phyloP scores from a whole-genome alignment of 768 basidiomycete genomes.

The Trametes cinnabarina region DNA sequence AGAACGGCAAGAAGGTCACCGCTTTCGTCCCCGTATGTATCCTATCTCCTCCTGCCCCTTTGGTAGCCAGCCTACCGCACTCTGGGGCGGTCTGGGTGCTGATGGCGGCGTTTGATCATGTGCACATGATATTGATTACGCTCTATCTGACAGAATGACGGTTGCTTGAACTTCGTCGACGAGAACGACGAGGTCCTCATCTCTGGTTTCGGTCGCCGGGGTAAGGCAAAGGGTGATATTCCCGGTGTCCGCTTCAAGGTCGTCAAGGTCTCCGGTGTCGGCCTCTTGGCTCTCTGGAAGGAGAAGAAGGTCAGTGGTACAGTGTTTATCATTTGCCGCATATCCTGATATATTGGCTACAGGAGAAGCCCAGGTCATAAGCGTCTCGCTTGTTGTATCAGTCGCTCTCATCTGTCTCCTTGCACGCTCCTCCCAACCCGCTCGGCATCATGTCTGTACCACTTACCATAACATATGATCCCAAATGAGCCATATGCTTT shows the following conservation, averaged over 20 bases:
- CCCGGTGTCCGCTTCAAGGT: slow-evolving; percentile 99
- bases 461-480: slow-evolving; percentile 19
- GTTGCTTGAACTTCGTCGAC: slow-evolving; percentile 97
- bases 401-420: slow-evolving; percentile 10
- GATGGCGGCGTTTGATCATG: neutral
- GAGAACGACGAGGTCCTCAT: slow-evolving; percentile 99
- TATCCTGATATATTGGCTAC: slow-evolving; percentile 3
- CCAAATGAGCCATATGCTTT: slow-evolving; percentile 19
- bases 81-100: slow-evolving; percentile 11
- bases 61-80: neutral
- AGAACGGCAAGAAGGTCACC: slow-evolving; percentile 99
- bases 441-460: slow-evolving; percentile 18
- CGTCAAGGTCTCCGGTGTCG: slow-evolving; percentile 99
- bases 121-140: slow-evolving; percentile 3
- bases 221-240: slow-evolving; percentile 99
- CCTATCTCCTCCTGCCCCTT: neutral
- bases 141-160: slow-evolving; percentile 66
- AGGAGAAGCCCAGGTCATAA: slow-evolving; percentile 42
- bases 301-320: slow-evolving; percentile 95
- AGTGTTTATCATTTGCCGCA: too few relatives aligned
- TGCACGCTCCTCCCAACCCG: neutral
- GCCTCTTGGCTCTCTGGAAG: slow-evolving; percentile 96
- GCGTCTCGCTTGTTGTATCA: slow-evolving; percentile 11
- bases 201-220: slow-evolving; percentile 99
- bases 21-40: slow-evolving; percentile 94